Evolutionary conservation across 1,139 yeast species (phyloP).

Genomic region (Tardiomyces depauwii): DNA sequence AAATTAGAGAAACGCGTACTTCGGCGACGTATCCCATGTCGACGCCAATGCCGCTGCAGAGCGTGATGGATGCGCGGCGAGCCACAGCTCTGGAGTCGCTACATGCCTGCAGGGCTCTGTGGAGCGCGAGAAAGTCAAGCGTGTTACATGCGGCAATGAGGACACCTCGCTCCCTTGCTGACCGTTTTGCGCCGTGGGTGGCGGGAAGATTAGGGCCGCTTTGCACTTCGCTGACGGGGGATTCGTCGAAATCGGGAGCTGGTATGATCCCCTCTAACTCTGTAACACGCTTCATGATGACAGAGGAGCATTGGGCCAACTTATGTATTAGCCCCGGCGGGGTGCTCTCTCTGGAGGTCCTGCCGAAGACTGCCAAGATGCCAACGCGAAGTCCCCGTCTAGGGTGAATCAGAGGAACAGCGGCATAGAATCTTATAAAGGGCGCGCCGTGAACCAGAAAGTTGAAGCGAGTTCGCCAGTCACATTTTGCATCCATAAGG

Average conservation of each 20-base stretch:
- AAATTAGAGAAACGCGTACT: too few species aligned
- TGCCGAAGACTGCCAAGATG: constrained; percentile 48
- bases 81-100: constrained; percentile 22
- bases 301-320: constrained; percentile 31
- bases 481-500: constrained; percentile 46
- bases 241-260: constrained; percentile 10
- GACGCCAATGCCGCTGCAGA: too few species aligned
- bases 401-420: constrained; percentile 40
- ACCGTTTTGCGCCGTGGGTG: too few species aligned
- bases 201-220: too few species aligned
- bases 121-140: not conserved
- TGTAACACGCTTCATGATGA: constrained; percentile 35
- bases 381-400: constrained; percentile 40
- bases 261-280: constrained; percentile 12
- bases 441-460: constrained; percentile 58
- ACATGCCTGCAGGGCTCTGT: constrained; percentile 8
- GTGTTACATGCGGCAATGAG: not conserved
- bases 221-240: too few species aligned
- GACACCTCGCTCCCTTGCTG: constrained; percentile 1
- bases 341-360: constrained; percentile 32
- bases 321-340: constrained; percentile 26
- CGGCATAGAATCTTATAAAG: constrained; percentile 47
- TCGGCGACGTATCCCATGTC: too few species aligned
- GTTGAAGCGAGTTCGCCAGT: constrained; percentile 53
- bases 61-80: too few species aligned